Evolutionary conservation across 148 eudicot species (phyloP).

Genomic region (Rhododendron kiyosumense): DNA sequence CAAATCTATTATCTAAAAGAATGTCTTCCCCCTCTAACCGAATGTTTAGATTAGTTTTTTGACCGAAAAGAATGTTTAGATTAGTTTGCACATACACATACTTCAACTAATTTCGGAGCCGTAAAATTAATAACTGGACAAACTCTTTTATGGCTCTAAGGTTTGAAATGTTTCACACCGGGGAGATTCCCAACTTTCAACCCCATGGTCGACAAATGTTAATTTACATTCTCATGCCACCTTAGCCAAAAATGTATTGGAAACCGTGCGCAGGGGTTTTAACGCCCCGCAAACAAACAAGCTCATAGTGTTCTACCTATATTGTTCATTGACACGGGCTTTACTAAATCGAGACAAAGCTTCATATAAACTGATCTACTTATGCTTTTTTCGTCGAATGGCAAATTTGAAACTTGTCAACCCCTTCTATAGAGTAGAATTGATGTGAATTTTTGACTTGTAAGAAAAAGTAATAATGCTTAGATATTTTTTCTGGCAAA

Average conservation of each 20-base stretch:
- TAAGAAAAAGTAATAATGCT: neutral
- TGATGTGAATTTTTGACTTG: neutral
- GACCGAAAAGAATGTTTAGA: too few relatives aligned
- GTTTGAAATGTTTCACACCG: neutral
- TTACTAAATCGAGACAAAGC: neutral
- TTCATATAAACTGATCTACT: neutral
- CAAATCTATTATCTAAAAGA: neutral
- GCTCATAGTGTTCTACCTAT: neutral
- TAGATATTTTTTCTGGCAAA: neutral
- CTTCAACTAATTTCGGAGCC: neutral
- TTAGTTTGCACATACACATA: too few relatives aligned
- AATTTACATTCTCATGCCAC: too few relatives aligned
- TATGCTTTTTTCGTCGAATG: neutral
- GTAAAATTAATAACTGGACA: too few relatives aligned
- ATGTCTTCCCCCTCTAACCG: neutral
- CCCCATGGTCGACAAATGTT: too few relatives aligned
- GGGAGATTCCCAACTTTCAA: too few relatives aligned
- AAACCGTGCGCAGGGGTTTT: too few relatives aligned
- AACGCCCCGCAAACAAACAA: too few relatives aligned
- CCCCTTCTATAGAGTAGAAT: neutral
- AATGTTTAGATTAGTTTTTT: too few relatives aligned
- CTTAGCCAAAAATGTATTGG: too few relatives aligned
- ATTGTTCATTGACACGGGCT: too few relatives aligned
- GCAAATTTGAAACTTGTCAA: neutral
- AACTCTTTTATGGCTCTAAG: too few relatives aligned